phyloP scores from a whole-genome alignment of 2,329 filamentous ascomycete species.

The Tympanopsis confertula region DNA sequence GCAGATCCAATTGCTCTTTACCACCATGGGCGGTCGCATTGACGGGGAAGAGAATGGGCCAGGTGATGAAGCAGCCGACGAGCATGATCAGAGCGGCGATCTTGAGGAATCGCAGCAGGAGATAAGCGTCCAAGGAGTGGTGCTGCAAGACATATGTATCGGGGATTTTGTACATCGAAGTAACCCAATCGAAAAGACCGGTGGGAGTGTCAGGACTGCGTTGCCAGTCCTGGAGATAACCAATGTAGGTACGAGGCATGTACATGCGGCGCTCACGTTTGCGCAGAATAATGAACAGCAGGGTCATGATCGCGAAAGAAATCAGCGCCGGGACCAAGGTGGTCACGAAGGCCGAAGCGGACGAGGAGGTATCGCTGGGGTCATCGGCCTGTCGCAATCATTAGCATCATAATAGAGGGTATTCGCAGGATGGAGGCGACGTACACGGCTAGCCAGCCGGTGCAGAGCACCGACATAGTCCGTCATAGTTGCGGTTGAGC shows the following conservation, averaged over 20 bases:
- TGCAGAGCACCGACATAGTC: no score
- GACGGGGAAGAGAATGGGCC: conserved; percentile 76
- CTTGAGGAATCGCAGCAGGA: conserved; percentile 80
- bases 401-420: no score
- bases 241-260: conserved; percentile 39
- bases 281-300: conserved; percentile 35
- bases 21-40: conserved; percentile 69
- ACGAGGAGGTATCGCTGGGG: neutral
- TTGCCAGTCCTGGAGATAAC: conserved; percentile 24
- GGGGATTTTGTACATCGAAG: conserved; percentile 51
- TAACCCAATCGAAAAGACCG: conserved; percentile 58
- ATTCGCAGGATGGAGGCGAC: no score
- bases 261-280: conserved; percentile 34
- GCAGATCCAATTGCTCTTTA: conserved; percentile 57
- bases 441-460: no score
- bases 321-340: conserved; percentile 32
- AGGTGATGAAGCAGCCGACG: conserved; percentile 72
- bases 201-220: conserved; percentile 46
- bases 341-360: neutral
- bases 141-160: conserved; percentile 80
- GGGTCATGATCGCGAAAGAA: conserved; percentile 28
- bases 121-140: conserved; percentile 82
- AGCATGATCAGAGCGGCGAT: conserved; percentile 69
- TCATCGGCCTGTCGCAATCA: no score
- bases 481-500: no score